Conservation (phyloP, 1,284 basidiomycete species). For the Mycosarcoma mackinlayi region DNA sequence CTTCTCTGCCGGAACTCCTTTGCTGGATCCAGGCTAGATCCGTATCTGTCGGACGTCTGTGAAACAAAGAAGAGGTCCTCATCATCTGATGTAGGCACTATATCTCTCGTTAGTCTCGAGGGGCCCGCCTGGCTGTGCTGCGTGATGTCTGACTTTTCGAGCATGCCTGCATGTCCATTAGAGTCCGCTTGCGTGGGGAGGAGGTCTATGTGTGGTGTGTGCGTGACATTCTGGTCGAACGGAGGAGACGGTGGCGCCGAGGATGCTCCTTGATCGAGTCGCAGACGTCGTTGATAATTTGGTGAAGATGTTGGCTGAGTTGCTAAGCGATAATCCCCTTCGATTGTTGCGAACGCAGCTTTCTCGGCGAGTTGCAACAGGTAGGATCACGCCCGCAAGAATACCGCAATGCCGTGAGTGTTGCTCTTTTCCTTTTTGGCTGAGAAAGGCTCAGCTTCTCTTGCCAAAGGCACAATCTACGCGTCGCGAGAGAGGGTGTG, state of each 20-base stretch:
- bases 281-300: conserved; percentile 1
- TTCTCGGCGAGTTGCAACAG: background rate
- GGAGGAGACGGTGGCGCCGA: too few relatives aligned
- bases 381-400: too few relatives aligned
- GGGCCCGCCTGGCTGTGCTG: conserved; percentile 1
- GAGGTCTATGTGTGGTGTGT: background rate
- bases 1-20: background rate
- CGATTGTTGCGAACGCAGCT: conserved; percentile 6
- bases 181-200: too few relatives aligned
- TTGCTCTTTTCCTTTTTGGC: conserved; percentile 18
- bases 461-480: conserved; percentile 21
- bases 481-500: conserved; percentile 17
- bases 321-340: background rate
- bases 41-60: conserved; percentile 19
- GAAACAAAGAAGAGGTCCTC: conserved; percentile 41
- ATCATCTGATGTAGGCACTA: conserved; percentile 40
- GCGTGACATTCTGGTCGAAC: background rate
- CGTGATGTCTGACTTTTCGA: background rate
- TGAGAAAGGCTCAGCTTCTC: conserved; percentile 9
- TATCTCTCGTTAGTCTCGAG: conserved; percentile 5
- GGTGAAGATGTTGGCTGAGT: conserved; percentile 12
- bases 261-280: too few relatives aligned
- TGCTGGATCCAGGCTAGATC: conserved; percentile 7
- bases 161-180: conserved; percentile 28
- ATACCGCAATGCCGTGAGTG: conserved; percentile 11